Evolutionary conservation across 1,139 yeast species (phyloP).

Genomic region (Suhomyces ambrosiae): DNA sequence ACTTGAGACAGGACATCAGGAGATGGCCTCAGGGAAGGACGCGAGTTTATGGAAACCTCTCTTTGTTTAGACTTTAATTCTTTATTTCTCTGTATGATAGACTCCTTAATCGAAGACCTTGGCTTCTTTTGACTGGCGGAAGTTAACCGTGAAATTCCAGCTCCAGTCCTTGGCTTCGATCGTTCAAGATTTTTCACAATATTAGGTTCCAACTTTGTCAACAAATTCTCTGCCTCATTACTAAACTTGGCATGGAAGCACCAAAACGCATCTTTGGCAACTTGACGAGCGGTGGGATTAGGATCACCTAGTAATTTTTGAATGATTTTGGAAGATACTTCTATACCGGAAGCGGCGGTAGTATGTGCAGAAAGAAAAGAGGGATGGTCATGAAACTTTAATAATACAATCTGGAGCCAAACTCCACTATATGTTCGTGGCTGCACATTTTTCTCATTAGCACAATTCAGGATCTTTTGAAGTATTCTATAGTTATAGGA

Average conservation of each 20-base stretch:
- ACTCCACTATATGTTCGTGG: constrained; percentile 71
- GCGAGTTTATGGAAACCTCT: constrained; percentile 19
- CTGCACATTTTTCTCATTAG: constrained; percentile 67
- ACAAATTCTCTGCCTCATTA: constrained; percentile 53
- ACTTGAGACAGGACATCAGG: background rate
- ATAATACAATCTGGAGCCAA: constrained; percentile 67
- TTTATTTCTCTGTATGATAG: constrained; percentile 37
- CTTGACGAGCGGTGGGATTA: constrained; percentile 76
- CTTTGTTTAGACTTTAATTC: constrained; percentile 31
- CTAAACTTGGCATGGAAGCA: constrained; percentile 52
- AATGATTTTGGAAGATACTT: constrained; percentile 54
- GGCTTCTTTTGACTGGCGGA: constrained; percentile 18
- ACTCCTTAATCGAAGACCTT: constrained; percentile 36
- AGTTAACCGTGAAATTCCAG: background rate
- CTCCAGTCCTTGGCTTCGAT: constrained; percentile 44
- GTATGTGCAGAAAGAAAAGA: constrained; percentile 40
- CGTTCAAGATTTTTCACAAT: constrained; percentile 44
- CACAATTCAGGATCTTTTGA: constrained; percentile 51
- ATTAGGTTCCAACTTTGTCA: constrained; percentile 47
- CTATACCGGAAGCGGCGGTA: constrained; percentile 39
- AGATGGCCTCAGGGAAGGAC: constrained; percentile 29
- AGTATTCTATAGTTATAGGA: constrained; percentile 57
- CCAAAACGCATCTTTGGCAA: constrained; percentile 79
- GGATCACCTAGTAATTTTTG: constrained; percentile 73
- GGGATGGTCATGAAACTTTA: constrained; percentile 36